Evolutionary conservation across 306 rosid species (phyloP).

Genomic region (Quercus engelmannii): DNA sequence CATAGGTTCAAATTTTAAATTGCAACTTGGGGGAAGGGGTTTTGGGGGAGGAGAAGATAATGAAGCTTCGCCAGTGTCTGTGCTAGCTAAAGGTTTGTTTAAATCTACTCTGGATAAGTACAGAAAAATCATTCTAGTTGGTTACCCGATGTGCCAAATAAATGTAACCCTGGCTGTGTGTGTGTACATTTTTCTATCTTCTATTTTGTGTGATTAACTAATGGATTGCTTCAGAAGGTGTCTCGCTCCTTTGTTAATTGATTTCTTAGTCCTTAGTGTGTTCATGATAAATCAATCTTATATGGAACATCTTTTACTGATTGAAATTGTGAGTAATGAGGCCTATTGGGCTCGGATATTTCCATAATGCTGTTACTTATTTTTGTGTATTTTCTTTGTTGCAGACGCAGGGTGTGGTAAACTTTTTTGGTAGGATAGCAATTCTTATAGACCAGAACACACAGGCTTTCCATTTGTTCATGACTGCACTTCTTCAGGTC

Average conservation of each 20-base stretch:
- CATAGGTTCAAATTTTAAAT: neutral
- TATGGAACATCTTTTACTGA: neutral
- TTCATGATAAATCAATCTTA: neutral
- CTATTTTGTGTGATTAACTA: neutral
- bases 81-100: neutral
- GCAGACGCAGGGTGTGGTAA: conserved; percentile 93
- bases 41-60: neutral
- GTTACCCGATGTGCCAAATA: neutral
- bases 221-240: neutral
- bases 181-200: neutral
- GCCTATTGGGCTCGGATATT: neutral
- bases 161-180: neutral
- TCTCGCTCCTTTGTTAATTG: neutral
- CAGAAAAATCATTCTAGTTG: neutral
- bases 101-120: neutral
- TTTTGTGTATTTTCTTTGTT: neutral
- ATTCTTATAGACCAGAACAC: conserved; percentile 96
- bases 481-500: conserved; percentile 98
- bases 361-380: conserved; percentile 12
- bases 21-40: no score
- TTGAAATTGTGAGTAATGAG: neutral
- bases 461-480: conserved; percentile 94
- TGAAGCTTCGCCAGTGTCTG: neutral
- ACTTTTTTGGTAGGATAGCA: conserved; percentile 89
- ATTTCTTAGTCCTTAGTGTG: neutral